Evolutionary conservation across 805 yeast genomes (phyloP).

Genomic region (Candida ficus): DNA sequence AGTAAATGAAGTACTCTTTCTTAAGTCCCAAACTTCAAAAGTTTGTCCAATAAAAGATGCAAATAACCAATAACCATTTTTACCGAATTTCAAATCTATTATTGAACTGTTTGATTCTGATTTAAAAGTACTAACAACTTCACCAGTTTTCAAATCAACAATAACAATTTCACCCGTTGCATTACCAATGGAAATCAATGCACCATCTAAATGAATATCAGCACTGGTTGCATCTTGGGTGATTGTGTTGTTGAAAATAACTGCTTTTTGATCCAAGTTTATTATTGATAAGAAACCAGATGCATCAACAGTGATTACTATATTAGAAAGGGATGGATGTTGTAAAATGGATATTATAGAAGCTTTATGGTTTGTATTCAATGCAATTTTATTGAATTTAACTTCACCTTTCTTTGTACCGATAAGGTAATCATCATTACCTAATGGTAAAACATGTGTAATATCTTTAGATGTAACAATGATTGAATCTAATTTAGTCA

Average conservation of each 20-base stretch:
- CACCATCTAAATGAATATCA: conserved; percentile 43
- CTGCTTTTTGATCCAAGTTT: conserved; percentile 4
- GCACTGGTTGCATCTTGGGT: conserved; percentile 8
- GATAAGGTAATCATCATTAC: conserved; percentile 4
- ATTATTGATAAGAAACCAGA: conserved; percentile 23
- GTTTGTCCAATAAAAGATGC: conserved; percentile 24
- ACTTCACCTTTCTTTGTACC: conserved; percentile 18
- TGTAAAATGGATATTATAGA: conserved; percentile 23
- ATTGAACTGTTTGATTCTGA: conserved; percentile 19
- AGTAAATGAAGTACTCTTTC: conserved; percentile 29
- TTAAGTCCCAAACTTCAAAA: conserved; percentile 43
- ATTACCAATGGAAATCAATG: conserved; percentile 34
- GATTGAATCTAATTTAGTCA: conserved; percentile 12
- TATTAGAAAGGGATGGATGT: conserved; percentile 30
- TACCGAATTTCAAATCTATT: conserved; percentile 42
- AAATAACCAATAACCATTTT: conserved; percentile 61
- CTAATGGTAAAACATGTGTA: conserved; percentile 7
- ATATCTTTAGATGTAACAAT: conserved; percentile 10
- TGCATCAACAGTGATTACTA: conserved; percentile 27
- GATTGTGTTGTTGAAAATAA: conserved; percentile 6
- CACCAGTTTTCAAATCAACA: conserved; percentile 31
- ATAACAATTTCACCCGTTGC: conserved; percentile 27
- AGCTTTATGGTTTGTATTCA: conserved; percentile 7
- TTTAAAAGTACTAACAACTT: conserved; percentile 23
- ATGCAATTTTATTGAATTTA: conserved; percentile 6